Evolutionary conservation across 164 flowering plant species (phyloP), one percentile per base, ranked within the genome.

Genomic region (Magnolia sinica): DNA sequence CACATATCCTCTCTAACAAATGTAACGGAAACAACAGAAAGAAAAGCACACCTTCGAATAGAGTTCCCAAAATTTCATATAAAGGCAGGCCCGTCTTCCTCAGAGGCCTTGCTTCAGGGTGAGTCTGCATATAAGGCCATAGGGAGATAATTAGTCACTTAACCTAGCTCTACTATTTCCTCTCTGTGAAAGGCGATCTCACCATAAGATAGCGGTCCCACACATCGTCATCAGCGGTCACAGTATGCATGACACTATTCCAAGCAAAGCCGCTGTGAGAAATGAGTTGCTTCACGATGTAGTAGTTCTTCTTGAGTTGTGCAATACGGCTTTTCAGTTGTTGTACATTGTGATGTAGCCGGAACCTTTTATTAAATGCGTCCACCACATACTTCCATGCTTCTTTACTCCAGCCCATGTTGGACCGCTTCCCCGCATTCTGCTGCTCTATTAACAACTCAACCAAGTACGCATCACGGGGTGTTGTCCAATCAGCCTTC

Each of bases 201-300:
- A 66, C 69, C 45, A 13, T 13, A 13, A 66, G 69, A 66, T 66
- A 66, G 37, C 45, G 69, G 23, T 66, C 69, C 69, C 69, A 66
- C 27, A 22, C 27, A 66, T 66, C 37, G 9, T 66, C 69, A 27
- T 27, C 45, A 1, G 69, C 69, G 24, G 23, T 24, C 3, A 23
- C 69, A 23, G 27, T 24, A 22, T 66, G 45, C 37, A 8, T 9
- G 37, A 27, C 27, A 13, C 16, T 13, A 18, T 66, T 27, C 69
- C 69, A 66, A 66, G 27, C 23, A 66, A 66, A 66, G 37, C 69
- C 37, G 14, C 69, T 66, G 20, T 66, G 69, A 66, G 20, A 4
- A 27, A 66, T 23, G 27, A 66, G 69, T 24, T 22, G 31, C 37
- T 24, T 66, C 27, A 66, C 69, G 9, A 66, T 66, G 69, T 66